A percentile compares a stretch with the other conserved stretches of the same genome.
These are phyloP conservation scores for Periconia sp. DNA, from an alignment of 2,329 filamentous ascomycete genomes.

Conservation along the genomic window DNA sequence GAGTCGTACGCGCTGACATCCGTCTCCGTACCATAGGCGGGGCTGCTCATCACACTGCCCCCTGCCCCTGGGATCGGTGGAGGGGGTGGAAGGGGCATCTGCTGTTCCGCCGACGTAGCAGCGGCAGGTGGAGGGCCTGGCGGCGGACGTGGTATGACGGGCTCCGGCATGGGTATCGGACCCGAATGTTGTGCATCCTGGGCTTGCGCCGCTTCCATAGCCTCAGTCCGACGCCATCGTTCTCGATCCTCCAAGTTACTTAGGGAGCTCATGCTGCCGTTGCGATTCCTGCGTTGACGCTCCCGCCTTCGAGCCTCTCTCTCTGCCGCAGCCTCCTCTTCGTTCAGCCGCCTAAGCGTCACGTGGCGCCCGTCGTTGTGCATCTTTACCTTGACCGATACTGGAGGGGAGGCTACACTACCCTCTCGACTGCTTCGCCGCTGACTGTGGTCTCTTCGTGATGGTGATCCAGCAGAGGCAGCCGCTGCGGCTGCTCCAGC, in stretches of 20 bases:
- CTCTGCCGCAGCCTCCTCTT: conserved; percentile 67
- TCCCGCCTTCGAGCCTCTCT: conserved; percentile 61
- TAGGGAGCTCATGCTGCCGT: conserved; percentile 49
- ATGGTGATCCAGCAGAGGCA: conserved; percentile 33
- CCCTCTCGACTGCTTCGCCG: conserved; percentile 46
- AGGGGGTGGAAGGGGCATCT: conserved; percentile 36
- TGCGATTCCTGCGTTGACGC: conserved; percentile 45
- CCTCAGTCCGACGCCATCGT: conserved; percentile 48
- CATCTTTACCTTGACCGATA: conserved; percentile 70
- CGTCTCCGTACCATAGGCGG: conserved; percentile 45
- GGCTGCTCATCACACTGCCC: conserved; percentile 44
- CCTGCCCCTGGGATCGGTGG: conserved; percentile 40
- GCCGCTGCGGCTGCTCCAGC: conserved; percentile 30
- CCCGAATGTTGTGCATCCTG: conserved; percentile 30
- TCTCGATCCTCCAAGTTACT: conserved; percentile 41
- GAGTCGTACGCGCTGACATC: conserved; percentile 48
- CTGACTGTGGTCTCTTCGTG: conserved; percentile 33
- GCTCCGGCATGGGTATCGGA: conserved; percentile 25
- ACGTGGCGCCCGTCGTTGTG: conserved; percentile 68
- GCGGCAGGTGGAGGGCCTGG: conserved; percentile 30
- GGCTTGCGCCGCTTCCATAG: conserved; percentile 43
- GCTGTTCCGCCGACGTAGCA: conserved; percentile 21
- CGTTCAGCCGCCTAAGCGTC: conserved; percentile 65
- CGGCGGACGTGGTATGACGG: conserved; percentile 32
- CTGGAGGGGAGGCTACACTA: conserved; percentile 62